Evolutionary conservation across 2,329 filamentous ascomycete species (phyloP), one percentile per base, ranked within the genome.

Genomic region (Cercospora sp.): DNA sequence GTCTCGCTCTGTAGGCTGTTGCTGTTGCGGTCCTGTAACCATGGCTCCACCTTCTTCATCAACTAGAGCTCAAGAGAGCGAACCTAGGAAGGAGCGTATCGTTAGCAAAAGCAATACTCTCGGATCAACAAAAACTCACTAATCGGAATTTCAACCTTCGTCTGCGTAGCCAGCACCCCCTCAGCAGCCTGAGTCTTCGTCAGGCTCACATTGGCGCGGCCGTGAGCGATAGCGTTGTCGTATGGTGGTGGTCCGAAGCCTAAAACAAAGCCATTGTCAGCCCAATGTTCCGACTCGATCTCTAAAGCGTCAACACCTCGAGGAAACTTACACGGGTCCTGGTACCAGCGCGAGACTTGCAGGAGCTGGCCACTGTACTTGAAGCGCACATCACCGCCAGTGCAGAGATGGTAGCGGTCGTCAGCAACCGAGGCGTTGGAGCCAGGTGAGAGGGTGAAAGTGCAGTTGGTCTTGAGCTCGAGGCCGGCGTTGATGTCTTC

Each of bases 401-500:
- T 69, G 66, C 75, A 77, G n/a, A 36, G 48, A 45, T 73, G 69
- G 60, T 72, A 74, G 1, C 28, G 48, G 4, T 65, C 63, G 16
- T 68, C 51, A n/a, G 61, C 63, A 26, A 72, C 30, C 3, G 64
- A 61, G 23, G 42, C 53, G 48, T 71, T 60, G 13, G 64, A 63
- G n/a, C 66, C 68, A 3, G 23, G 40, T 5, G 66, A 48, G 1
- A 69, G 28, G 7, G 64, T 57, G 48, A 60, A 67, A 1, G 59
- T 42, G 67, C 75, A 77, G 16, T 68, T 66, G 10, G 74, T 75
- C 60, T 73, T 69, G 20, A 74, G 55, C 45, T 72, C 66, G 33
- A 77, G 70, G 9, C 74, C 74, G 5, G 55, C 58, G 68, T 77
- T 77, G 63, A 65, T 63, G 68, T 77, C 75, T 26, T 66, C 42